Base-by-base conservation (phyloP, 179 eudicot genomes). In the Spinacia oleracea region DNA sequence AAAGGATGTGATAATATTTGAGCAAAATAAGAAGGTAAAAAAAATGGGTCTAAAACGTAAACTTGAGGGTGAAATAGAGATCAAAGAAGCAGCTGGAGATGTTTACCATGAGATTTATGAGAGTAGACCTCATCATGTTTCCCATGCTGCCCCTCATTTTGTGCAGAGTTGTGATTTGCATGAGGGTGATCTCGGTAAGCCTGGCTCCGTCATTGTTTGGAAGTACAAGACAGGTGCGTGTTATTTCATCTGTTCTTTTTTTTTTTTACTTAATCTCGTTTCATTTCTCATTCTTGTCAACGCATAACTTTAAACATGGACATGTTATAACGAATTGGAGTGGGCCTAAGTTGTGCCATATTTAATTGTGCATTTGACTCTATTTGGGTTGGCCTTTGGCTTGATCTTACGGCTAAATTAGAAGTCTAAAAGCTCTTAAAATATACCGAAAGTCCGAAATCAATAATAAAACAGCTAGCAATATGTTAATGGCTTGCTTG, bases 91-190 rank as follows among this genome's bases (percentile, higher is more conserved):
- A 11, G 69, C 55, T 3, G 35, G 25, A 29, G 78, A 75, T 42
- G 78, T 35, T 27, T 46, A 38, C 53, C 78, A 62, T 62, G 78
- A 75, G 8, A 43, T 75, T 15, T 43, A 59, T 29, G 14, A 29
- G 43, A 62, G 15, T 10, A 78, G 34, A 15, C 81, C 81, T 63
- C 81, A 79, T 14, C 64, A 79, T 32, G 35, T 51, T 1, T 42
- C 72, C 2, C 27, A n/a, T 23, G 72, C 42, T 9, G 67, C 42
- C 20, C 55, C 77, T 63, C 42, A 46, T 43, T 48, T 79, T 34
- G 51, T 79, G 3, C 81, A 79, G 23, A 71, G 64, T 4, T 63
- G 63, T 48, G 77, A 79, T 55, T 72, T 79, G 43, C 81, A 79
- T 50, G 81, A 79, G 8, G 81, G 77, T 23, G 55, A 59, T 6